These are phyloP conservation scores for Myxozyma neotropica DNA, from an alignment of 805 yeast genomes.

Conservation along the genomic window DNA sequence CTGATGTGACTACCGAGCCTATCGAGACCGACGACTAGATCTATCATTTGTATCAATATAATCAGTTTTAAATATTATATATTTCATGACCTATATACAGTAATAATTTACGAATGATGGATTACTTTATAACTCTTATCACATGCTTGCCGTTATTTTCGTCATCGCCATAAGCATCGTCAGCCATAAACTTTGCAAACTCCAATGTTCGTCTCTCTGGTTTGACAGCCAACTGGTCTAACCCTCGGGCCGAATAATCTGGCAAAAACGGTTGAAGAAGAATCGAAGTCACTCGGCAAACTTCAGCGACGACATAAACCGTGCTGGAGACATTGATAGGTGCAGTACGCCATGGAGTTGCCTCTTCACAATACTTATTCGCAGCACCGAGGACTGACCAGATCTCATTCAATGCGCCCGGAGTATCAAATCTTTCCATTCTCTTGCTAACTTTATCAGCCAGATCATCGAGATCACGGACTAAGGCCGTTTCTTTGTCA, in stretches of 20 bases:
- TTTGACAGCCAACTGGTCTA: conserved; percentile 65
- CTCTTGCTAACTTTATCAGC: background rate
- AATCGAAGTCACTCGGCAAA: conserved; percentile 66
- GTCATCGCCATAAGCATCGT: conserved; percentile 59
- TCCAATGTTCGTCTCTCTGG: conserved; percentile 47
- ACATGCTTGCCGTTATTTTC: conserved; percentile 46
- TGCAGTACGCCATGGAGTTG: conserved; percentile 69
- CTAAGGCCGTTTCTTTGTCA: background rate
- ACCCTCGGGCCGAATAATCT: conserved; percentile 53
- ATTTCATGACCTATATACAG: conserved; percentile 5
- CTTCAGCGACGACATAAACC: conserved; percentile 69
- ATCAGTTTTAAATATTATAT: background rate
- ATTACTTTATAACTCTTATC: conserved; percentile 4
- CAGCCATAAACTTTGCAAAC: conserved; percentile 58
- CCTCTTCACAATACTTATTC: conserved; percentile 65
- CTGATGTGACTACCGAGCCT: conserved; percentile 25
- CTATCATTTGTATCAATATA: background rate
- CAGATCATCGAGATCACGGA: background rate
- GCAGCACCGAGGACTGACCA: conserved; percentile 55
- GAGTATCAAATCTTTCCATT: conserved; percentile 51
- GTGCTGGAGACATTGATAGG: conserved; percentile 34
- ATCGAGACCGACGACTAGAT: conserved; percentile 23
- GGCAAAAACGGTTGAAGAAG: conserved; percentile 77
- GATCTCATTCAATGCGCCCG: conserved; percentile 57
- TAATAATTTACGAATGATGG: background rate